These are phyloP conservation scores for Nicotiana tabacum DNA, from an alignment of 257 asterid genomes.

Conservation along the genomic window DNA sequence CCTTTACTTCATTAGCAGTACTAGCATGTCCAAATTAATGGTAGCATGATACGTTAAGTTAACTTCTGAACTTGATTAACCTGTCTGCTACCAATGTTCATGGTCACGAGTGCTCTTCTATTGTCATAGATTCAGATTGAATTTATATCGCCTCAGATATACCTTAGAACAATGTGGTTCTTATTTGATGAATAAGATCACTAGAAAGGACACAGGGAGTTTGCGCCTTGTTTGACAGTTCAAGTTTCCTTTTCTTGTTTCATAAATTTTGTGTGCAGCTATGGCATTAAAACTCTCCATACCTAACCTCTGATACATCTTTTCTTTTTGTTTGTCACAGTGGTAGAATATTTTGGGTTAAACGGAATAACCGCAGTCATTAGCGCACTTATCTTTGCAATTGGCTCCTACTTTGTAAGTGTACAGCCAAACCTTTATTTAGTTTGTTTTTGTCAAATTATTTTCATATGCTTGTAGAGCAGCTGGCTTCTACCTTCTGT, in stretches of 20 bases:
- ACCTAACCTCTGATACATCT: not conserved
- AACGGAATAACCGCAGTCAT: slow-evolving; percentile 44
- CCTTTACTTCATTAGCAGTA: not conserved
- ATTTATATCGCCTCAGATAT: not conserved
- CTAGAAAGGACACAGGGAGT: not conserved
- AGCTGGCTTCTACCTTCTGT: not conserved
- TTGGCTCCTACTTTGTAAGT: slow-evolving; percentile 73
- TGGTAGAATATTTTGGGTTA: slow-evolving; percentile 50
- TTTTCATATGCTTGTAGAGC: not conserved
- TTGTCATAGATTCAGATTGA: not conserved
- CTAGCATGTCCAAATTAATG: not conserved
- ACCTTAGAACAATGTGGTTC: not conserved
- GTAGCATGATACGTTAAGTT: not conserved
- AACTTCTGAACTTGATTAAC: not conserved
- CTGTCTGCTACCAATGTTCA: not conserved
- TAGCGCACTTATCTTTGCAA: slow-evolving; percentile 29
- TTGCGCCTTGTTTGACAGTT: not conserved
- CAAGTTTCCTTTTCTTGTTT: not conserved
- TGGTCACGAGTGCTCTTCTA: not conserved
- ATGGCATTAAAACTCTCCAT: not conserved
- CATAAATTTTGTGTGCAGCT: not conserved
- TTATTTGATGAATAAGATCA: not conserved
- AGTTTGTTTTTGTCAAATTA: not conserved
- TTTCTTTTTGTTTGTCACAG: slow-evolving; percentile 35
- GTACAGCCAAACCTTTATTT: not conserved